phyloP scores from a whole-genome alignment of 2,329 filamentous ascomycete species.

The Torrubiella hemipterigena region DNA sequence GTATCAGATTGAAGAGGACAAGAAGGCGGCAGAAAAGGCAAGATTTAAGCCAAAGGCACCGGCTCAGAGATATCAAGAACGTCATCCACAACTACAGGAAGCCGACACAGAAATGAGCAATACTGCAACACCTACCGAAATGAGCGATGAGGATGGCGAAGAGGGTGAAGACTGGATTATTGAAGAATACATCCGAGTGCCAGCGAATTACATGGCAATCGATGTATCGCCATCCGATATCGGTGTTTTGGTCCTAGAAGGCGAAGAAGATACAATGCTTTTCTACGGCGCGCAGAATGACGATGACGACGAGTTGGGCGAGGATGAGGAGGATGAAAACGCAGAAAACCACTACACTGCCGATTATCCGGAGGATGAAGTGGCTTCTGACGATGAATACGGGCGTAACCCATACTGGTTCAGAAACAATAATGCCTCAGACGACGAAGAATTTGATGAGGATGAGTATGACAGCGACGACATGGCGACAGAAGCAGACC shows the following conservation, averaged over 20 bases:
- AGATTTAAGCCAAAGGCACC: constrained; percentile 45
- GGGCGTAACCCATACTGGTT: constrained; percentile 43
- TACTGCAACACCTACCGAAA: constrained; percentile 25
- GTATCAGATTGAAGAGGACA: constrained; percentile 31
- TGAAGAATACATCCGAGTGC: constrained; percentile 52
- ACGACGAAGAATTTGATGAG: constrained; percentile 41
- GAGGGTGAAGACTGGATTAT: constrained; percentile 49
- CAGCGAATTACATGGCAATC: constrained; percentile 34
- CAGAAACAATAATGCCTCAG: constrained; percentile 39
- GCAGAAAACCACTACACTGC: constrained; percentile 70
- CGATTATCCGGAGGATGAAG: constrained; percentile 72
- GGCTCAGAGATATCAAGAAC: constrained; percentile 40
- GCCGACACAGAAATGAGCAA: constrained; percentile 11
- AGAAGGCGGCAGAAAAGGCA: constrained; percentile 15
- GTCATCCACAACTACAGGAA: constrained; percentile 31
- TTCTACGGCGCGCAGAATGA: constrained; percentile 48
- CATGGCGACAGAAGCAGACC: constrained; percentile 25
- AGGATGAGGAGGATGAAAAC: constrained; percentile 55
- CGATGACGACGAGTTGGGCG: constrained; percentile 47
- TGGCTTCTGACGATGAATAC: constrained; percentile 50
- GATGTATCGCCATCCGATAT: constrained; percentile 37
- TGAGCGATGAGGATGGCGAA: constrained; percentile 28
- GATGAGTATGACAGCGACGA: constrained; percentile 23
- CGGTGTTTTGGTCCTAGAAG: constrained; percentile 44
- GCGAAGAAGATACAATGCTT: constrained; percentile 44